phyloP scores from a whole-genome alignment of 2,329 filamentous ascomycete genomes.

The Claviceps sp. region DNA sequence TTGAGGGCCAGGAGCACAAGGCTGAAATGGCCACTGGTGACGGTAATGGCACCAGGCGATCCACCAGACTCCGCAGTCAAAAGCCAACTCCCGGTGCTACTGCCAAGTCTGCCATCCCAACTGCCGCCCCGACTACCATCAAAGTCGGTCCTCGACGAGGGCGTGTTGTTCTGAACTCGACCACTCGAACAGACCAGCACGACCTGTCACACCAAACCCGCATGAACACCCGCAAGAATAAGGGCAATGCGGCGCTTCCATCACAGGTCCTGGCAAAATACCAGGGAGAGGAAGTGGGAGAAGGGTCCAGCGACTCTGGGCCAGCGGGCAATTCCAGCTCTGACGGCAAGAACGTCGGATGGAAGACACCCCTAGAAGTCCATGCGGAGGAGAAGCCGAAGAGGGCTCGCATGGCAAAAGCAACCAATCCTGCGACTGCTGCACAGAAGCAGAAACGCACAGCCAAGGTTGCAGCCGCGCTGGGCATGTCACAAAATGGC shows the following conservation, averaged over 20 bases:
- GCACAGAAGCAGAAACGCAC: constrained; percentile 16
- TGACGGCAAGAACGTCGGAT: constrained; percentile 19
- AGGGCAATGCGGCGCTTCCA: constrained; percentile 22
- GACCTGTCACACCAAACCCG: constrained; percentile 21
- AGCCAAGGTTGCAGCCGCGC: constrained; percentile 16
- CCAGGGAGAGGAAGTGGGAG: constrained; percentile 11
- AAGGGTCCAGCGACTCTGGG: not conserved
- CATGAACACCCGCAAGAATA: constrained; percentile 22
- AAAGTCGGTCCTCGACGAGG: constrained; percentile 16
- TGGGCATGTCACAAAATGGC: constrained; percentile 22
- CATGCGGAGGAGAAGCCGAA: constrained; percentile 14
- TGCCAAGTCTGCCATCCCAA: constrained; percentile 21
- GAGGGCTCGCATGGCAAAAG: constrained; percentile 18
- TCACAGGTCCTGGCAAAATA: constrained; percentile 20
- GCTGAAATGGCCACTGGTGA: constrained; percentile 6
- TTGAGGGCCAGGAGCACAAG: constrained; percentile 6
- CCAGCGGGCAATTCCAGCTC: constrained; percentile 5
- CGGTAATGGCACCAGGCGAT: constrained; percentile 16
- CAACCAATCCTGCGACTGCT: constrained; percentile 8
- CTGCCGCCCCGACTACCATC: constrained; percentile 22
- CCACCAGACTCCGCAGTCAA: constrained; percentile 19
- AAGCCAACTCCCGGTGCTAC: constrained; percentile 3
- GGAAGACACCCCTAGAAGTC: constrained; percentile 20
- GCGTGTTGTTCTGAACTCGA: constrained; percentile 13
- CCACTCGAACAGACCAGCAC: constrained; percentile 15